phyloP scores from a whole-genome alignment of 116 monocot species.

The Phalaenopsis hybrid region DNA sequence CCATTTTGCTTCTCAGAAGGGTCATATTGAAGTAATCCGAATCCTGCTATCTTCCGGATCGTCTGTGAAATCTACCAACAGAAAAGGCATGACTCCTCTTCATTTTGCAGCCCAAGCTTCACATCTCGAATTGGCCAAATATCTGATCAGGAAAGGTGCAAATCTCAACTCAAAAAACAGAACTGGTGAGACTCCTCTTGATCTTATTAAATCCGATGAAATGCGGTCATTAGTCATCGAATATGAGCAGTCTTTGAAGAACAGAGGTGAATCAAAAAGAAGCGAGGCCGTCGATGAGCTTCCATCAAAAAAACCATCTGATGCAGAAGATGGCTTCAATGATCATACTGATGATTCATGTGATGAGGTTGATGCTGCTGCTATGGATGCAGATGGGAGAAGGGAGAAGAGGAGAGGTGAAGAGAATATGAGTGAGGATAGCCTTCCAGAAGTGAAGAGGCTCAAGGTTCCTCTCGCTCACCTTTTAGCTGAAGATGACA shows the following conservation, averaged over 20 bases:
- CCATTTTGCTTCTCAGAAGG: conserved; percentile 94
- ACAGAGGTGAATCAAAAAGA: conserved; percentile 7
- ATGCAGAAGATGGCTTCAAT: conserved; percentile 6
- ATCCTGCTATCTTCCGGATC: conserved; percentile 49
- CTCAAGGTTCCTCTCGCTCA: conserved; percentile 55
- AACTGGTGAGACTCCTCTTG: conserved; percentile 53
- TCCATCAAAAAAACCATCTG: neutral
- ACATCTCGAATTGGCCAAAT: conserved; percentile 62
- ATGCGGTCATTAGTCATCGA: conserved; percentile 35
- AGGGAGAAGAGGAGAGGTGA: conserved; percentile 43
- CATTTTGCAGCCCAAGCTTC: conserved; percentile 82
- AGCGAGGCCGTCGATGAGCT: neutral
- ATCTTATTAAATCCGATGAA: conserved; percentile 53
- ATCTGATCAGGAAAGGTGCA: conserved; percentile 67
- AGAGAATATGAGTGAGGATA: conserved; percentile 20
- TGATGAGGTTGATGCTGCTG: too few relatives aligned
- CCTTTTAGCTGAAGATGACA: conserved; percentile 51
- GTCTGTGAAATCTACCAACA: conserved; percentile 59
- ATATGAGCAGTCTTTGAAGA: conserved; percentile 27
- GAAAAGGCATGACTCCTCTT: conserved; percentile 82
- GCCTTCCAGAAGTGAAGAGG: conserved; percentile 31
- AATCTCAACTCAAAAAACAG: conserved; percentile 58
- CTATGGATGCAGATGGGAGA: conserved; percentile 2
- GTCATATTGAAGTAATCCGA: conserved; percentile 64
- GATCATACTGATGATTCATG: neutral